phyloP scores from a whole-genome alignment of 1,284 basidiomycete species.

The Tilletia horrida region DNA sequence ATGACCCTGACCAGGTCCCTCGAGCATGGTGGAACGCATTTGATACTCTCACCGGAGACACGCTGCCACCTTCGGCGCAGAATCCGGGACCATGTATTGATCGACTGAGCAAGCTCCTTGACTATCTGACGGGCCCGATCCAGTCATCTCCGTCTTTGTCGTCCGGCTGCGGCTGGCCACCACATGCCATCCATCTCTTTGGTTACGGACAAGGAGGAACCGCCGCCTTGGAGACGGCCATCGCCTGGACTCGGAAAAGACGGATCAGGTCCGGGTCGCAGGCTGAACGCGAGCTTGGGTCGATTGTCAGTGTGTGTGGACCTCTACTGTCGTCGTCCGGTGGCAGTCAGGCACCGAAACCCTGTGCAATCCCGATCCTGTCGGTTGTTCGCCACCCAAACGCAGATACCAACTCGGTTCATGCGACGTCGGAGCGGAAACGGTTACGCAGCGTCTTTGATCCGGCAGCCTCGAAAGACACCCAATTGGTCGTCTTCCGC shows the following conservation, averaged over 20 bases:
- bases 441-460: neutral
- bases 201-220: conserved; percentile 17
- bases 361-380: neutral
- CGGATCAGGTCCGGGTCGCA: neutral
- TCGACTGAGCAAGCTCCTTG: neutral
- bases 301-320: neutral
- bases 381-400: conserved; percentile 11
- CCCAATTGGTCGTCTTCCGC: neutral
- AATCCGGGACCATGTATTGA: conserved; percentile 3
- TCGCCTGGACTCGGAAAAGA: neutral
- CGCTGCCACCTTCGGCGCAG: neutral
- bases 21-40: conserved; percentile 14
- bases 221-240: neutral
- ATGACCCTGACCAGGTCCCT: neutral
- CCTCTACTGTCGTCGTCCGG: conserved; percentile 1
- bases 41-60: conserved; percentile 5
- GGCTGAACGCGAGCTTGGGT: neutral
- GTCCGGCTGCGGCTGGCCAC: conserved; percentile 5
- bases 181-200: neutral
- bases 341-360: neutral
- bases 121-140: conserved; percentile 7
- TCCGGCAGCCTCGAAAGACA: neutral
- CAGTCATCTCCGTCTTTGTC: too few relatives aligned
- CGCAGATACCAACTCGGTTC: conserved; percentile 2
- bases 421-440: neutral